phyloP scores from a whole-genome alignment of 441 rosid genomes.

The Jatropha podagrica region DNA sequence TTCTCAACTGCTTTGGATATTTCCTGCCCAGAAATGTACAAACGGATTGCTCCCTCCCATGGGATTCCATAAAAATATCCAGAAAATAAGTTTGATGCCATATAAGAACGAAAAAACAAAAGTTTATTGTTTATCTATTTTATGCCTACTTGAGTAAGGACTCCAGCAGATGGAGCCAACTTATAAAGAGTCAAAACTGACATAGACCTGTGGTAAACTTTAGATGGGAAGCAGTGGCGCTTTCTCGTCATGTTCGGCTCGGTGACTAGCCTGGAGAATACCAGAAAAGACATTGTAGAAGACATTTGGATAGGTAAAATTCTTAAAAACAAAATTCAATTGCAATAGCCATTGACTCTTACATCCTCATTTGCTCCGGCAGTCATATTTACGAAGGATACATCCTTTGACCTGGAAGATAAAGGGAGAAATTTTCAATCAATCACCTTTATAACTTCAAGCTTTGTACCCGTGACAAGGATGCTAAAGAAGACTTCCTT shows the following conservation, averaged over 20 bases:
- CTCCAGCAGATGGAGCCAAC: no score
- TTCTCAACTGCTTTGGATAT: neutral
- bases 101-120: neutral
- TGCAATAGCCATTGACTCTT: neutral
- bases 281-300: neutral
- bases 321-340: neutral
- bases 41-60: neutral
- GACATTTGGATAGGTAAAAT: neutral
- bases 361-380: conserved; percentile 93
- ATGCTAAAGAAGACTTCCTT: neutral
- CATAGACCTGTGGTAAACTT: neutral
- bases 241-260: conserved; percentile 4
- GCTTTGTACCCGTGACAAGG: neutral
- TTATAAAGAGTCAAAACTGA: no score
- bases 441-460: neutral
- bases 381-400: conserved; percentile 66
- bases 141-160: neutral
- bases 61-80: neutral
- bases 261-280: conserved; percentile 8
- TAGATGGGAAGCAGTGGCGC: conserved; percentile 11
- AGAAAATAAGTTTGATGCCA: neutral
- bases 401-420: conserved; percentile 62
- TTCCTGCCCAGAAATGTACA: neutral
- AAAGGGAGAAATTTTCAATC: neutral
- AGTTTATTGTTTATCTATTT: neutral